Conservation (phyloP, 495 filamentous ascomycete species). For the Hyphodiscus hymeniophilus region DNA sequence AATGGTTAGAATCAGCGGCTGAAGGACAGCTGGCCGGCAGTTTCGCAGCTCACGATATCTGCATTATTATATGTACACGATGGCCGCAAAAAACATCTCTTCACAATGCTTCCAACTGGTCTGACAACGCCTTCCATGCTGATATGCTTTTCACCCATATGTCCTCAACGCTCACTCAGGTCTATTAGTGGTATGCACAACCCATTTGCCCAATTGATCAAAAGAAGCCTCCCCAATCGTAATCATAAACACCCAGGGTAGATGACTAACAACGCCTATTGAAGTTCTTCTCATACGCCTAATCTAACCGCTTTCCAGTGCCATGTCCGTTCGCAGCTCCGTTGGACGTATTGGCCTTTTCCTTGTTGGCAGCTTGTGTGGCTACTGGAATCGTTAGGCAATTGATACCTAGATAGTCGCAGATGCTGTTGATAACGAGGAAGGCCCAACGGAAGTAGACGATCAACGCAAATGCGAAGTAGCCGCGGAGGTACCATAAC, state of each 20-base stretch:
- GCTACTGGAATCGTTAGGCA: conserved; percentile 79
- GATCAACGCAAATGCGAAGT: conserved; percentile 71
- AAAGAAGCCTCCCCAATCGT: neutral
- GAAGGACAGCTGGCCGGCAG: too few relatives aligned
- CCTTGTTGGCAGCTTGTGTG: conserved; percentile 34
- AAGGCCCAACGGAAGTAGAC: conserved; percentile 90
- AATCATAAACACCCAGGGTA: neutral
- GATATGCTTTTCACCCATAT: neutral
- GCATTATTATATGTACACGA: neutral
- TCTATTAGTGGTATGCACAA: conserved; percentile 11
- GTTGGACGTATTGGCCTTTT: conserved; percentile 12
- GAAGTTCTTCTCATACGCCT: neutral
- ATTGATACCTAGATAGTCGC: conserved; percentile 83
- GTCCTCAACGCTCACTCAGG: neutral
- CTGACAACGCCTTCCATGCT: conserved; percentile 4
- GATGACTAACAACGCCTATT: neutral
- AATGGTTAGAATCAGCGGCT: too few relatives aligned
- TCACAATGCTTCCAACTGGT: neutral
- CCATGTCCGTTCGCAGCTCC: conserved; percentile 12
- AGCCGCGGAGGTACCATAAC: conserved; percentile 70
- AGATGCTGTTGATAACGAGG: conserved; percentile 86
- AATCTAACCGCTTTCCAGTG: conserved; percentile 16
- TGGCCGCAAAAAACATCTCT: neutral
- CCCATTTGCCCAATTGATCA: neutral
- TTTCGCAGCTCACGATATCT: too few relatives aligned